Conservation (phyloP, 2,329 filamentous ascomycete species). For the Apiospora marii region DNA sequence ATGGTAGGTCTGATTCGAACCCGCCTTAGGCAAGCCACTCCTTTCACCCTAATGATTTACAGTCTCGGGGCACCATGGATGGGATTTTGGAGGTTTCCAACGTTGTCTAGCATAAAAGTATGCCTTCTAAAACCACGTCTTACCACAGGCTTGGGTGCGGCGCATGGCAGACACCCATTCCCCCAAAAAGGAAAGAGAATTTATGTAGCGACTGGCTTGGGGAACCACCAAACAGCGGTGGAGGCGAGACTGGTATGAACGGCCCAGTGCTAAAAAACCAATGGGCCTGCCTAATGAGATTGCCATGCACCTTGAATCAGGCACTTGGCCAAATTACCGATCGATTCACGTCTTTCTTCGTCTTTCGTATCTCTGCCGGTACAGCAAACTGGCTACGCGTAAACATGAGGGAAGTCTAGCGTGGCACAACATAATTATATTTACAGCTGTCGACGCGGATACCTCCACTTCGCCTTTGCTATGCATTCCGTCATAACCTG, state of each 20-base stretch:
- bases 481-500: neutral
- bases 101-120: constrained; percentile 14
- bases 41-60: constrained; percentile 1
- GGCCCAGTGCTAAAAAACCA: constrained; percentile 15
- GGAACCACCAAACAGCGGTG: constrained; percentile 9
- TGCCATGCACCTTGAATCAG: neutral
- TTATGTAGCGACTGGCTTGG: neutral
- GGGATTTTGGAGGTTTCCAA: constrained; percentile 9
- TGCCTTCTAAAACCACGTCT: neutral
- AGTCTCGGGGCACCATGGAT: constrained; percentile 14
- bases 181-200: neutral
- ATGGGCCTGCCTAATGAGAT: constrained; percentile 5
- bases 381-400: neutral
- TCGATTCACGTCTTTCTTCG: neutral
- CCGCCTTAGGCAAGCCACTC: neutral
- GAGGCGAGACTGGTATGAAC: constrained; percentile 3
- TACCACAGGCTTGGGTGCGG: neutral
- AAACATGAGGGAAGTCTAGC: neutral
- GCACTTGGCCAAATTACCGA: constrained; percentile 11
- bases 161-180: neutral
- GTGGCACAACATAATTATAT: constrained; percentile 19
- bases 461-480: neutral
- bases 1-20: neutral
- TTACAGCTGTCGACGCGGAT: constrained; percentile 1
- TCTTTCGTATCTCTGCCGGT: neutral